Evolutionary conservation across 257 asterid genomes (phyloP), one percentile per base, ranked within the genome.

Genomic region (Nicotiana otophora): DNA sequence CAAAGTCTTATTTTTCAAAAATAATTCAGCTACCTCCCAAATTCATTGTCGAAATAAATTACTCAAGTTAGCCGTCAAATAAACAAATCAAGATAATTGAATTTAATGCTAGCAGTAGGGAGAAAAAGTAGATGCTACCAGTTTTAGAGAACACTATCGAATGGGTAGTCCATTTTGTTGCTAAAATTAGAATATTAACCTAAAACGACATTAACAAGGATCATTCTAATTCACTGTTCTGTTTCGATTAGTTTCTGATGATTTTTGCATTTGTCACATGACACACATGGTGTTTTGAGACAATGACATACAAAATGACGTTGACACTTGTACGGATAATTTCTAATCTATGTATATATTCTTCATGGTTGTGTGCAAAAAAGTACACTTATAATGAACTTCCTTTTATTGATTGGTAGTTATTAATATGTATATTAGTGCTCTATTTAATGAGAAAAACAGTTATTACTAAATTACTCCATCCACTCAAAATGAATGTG

Each of bases 291-390:
- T 81, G 79, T 51, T 69, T 48, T 70, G 30, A 83, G 78, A 61
- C 68, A 31, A 46, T 82, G 85, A 82, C 77, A 30, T 62, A 62
- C 53, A 57, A 62, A 33, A 48, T 82, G 85, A 75, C 77, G 85
- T 82, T 48, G 36, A 82, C 16, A 48, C 2, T 23, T 1, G 39
- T 74, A 74, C 79, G 62, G 79, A 74, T 14, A 20, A 23, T 46
- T 72, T 48, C 3, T 42, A 70, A 70, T 72, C 3, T 46, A 74
- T 48, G 61, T 74, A 20, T 46, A 48, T 23, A 7, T 23, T 20
- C 20, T 70, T 5, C 34, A 20, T 19, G 46, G 58, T 42, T 46
- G 58, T 70, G 61, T 72, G 23, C 55, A 23, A 12, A 20, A 72
- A 42, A 46, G 36, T 72, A 23, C 78, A 72, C 20, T 46, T 10